phyloP scores from a whole-genome alignment of 345 rosid species.

The Physaria fendleri region DNA sequence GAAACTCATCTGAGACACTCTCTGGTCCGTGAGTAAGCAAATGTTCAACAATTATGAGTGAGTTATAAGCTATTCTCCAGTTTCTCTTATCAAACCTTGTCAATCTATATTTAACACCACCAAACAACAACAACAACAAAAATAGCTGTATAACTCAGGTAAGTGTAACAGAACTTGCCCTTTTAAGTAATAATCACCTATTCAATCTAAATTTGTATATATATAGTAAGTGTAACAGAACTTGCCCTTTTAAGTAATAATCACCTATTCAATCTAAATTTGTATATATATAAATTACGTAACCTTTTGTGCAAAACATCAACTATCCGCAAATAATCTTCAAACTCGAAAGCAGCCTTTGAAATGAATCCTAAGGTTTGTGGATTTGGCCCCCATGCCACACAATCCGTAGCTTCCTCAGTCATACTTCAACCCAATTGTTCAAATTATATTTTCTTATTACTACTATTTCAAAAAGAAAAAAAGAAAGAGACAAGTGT shows the following conservation, averaged over 20 bases:
- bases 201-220: not conserved
- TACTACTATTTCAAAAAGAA: too few relatives aligned
- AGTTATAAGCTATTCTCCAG: constrained; percentile 77
- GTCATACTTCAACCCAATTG: constrained; percentile 46
- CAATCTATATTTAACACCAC: constrained; percentile 45
- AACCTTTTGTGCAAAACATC: constrained; percentile 78
- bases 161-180: not conserved
- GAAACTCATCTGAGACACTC: constrained; percentile 75
- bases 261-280: not conserved
- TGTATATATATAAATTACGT: not conserved
- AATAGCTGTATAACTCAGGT: not conserved
- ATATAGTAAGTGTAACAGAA: too few relatives aligned
- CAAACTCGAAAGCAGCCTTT: constrained; percentile 87
- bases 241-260: not conserved
- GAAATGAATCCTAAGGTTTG: constrained; percentile 65
- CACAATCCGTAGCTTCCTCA: constrained; percentile 73
- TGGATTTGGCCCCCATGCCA: constrained; percentile 58
- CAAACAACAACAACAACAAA: constrained; percentile 1
- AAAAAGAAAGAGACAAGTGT: not conserved
- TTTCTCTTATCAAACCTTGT: constrained; percentile 57
- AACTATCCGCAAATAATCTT: constrained; percentile 74
- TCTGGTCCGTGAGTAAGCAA: constrained; percentile 94
- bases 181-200: not conserved
- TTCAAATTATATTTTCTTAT: too few relatives aligned
- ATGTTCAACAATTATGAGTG: constrained; percentile 67